phyloP scores from a whole-genome alignment of 768 basidiomycete species.

The Boletus barrowsii region DNA sequence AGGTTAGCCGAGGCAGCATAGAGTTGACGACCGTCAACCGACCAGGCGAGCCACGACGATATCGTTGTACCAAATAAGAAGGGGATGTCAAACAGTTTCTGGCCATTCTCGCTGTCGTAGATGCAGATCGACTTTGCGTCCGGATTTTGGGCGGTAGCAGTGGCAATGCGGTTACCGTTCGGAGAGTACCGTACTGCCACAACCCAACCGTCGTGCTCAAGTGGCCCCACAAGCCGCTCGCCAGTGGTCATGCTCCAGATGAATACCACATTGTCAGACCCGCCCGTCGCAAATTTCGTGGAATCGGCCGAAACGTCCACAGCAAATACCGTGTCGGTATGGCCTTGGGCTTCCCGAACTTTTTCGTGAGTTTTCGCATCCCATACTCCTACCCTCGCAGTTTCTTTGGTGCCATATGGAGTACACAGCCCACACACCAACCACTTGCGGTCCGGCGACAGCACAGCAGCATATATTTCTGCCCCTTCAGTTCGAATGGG shows the following conservation, averaged over 20 bases:
- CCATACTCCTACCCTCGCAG: background rate
- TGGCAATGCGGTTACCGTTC: too few species aligned
- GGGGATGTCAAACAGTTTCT: background rate
- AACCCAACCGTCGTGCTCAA: background rate
- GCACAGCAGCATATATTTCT: background rate
- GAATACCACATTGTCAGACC: background rate
- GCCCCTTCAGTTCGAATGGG: background rate
- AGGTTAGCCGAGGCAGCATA: background rate
- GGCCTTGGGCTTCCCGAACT: background rate
- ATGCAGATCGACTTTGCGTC: background rate
- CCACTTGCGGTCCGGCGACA: background rate
- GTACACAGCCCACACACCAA: background rate
- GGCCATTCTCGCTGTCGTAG: background rate
- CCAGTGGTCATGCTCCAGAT: conserved; percentile 1
- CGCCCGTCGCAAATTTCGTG: background rate
- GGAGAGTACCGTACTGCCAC: too few species aligned
- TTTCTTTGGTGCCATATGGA: too few species aligned
- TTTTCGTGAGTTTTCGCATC: background rate
- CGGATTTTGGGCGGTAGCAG: too few species aligned
- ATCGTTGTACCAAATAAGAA: too few species aligned
- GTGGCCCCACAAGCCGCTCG: background rate
- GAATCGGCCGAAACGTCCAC: background rate
- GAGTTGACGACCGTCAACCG: background rate
- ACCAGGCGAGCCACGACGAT: background rate
- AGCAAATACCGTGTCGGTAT: background rate